Conservation (phyloP, 2,329 filamentous ascomycete genomes). For the Colletotrichum cuscutae region DNA sequence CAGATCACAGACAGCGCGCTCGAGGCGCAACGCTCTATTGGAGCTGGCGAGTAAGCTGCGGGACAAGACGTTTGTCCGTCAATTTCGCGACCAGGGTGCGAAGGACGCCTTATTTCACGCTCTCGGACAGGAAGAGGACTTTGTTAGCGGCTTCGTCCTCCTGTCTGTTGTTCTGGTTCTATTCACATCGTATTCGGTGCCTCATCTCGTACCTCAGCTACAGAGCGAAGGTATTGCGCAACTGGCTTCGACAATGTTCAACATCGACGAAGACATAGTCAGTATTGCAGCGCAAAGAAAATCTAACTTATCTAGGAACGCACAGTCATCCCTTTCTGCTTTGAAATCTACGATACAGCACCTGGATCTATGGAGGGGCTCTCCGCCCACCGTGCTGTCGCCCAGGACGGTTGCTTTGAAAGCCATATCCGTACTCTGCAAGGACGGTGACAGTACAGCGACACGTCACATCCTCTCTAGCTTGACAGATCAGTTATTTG, state of each 20-base stretch:
- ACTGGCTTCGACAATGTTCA: slow-evolving; percentile 67
- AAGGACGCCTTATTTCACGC: slow-evolving; percentile 75
- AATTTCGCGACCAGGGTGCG: slow-evolving; percentile 80
- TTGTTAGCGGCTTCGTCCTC: slow-evolving; percentile 71
- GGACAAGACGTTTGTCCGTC: slow-evolving; percentile 71
- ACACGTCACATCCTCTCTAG: slow-evolving; percentile 16
- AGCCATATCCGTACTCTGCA: slow-evolving; percentile 52
- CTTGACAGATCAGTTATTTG: slow-evolving; percentile 37
- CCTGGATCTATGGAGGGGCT: slow-evolving; percentile 69
- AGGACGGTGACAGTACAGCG: slow-evolving; percentile 19
- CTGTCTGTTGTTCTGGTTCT: slow-evolving; percentile 72
- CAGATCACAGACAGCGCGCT: slow-evolving; percentile 55
- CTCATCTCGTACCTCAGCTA: slow-evolving; percentile 68
- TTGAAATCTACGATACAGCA: slow-evolving; percentile 65
- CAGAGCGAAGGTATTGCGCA: slow-evolving; percentile 62
- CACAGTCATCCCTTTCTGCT: slow-evolving; percentile 64
- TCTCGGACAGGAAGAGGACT: slow-evolving; percentile 68
- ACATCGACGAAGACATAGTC: slow-evolving; percentile 64
- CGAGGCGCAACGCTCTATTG: slow-evolving; percentile 67
- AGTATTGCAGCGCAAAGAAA: slow-evolving; percentile 71
- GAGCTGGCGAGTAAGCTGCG: slow-evolving; percentile 70
- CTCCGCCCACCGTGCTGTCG: slow-evolving; percentile 62
- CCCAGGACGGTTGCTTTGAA: slow-evolving; percentile 73
- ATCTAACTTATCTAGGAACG: slow-evolving; percentile 75
- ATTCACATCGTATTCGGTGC: slow-evolving; percentile 67